Conservation (phyloP, 2,329 filamentous ascomycete genomes). For the Trichoderma aggressivum region DNA sequence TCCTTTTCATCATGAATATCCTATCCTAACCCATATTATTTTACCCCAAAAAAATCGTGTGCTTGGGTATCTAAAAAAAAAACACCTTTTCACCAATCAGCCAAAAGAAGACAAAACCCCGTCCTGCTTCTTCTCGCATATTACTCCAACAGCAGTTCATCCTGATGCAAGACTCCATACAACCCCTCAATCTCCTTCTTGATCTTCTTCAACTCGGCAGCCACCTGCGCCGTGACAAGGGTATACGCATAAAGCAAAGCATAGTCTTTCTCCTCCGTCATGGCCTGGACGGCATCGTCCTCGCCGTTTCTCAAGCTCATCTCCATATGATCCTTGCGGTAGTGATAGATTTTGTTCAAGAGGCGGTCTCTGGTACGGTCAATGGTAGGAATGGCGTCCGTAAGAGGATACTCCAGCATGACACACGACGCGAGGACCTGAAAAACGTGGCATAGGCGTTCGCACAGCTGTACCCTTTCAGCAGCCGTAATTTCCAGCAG, state of each 20-base stretch:
- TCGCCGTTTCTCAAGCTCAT: constrained; percentile 23
- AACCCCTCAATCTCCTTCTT: constrained; percentile 59
- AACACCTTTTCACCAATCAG: background rate
- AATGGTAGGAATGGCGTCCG: constrained; percentile 81
- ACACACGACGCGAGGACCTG: constrained; percentile 86
- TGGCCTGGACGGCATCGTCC: constrained; percentile 31
- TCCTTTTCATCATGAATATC: background rate
- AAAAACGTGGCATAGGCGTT: constrained; percentile 84
- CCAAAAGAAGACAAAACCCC: too few species aligned
- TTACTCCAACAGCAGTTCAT: constrained; percentile 55
- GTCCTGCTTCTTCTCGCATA: background rate
- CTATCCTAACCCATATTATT: background rate
- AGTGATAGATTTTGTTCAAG: constrained; percentile 83
- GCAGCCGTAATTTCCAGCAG: constrained; percentile 74
- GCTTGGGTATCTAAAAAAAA: background rate
- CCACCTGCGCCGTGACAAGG: constrained; percentile 63
- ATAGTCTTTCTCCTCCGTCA: constrained; percentile 74
- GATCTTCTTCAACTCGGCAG: constrained; percentile 60
- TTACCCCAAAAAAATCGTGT: background rate
- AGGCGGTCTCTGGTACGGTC: constrained; percentile 76
- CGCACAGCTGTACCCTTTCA: constrained; percentile 77
- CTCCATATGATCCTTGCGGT: constrained; percentile 64
- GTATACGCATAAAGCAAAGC: constrained; percentile 90
- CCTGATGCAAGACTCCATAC: constrained; percentile 61
- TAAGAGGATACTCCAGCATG: constrained; percentile 91